phyloP scores from a whole-genome alignment of 2,329 filamentous ascomycete genomes.

The Fusarium graminum region DNA sequence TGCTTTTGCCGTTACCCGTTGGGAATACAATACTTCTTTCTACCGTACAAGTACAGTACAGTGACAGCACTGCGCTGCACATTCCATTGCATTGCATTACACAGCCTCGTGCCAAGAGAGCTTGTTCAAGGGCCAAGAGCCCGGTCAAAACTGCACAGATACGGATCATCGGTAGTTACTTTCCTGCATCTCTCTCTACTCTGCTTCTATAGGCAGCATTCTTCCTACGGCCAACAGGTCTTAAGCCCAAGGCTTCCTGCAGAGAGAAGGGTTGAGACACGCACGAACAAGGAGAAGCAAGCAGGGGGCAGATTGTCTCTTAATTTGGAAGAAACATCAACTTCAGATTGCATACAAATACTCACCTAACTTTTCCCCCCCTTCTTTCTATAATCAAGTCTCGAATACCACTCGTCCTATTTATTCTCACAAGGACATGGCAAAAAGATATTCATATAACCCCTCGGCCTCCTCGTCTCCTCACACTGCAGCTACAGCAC shows the following conservation, averaged over 20 bases:
- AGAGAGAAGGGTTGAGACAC: background rate
- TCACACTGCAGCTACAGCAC: slow-evolving; percentile 3
- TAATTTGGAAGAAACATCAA: background rate
- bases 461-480: slow-evolving; percentile 16
- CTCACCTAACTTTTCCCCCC: background rate
- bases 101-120: slow-evolving; percentile 31
- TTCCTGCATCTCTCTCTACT: background rate
- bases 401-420: background rate
- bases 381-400: background rate
- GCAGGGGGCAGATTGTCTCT: background rate
- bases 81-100: slow-evolving; percentile 22
- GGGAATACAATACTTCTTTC: background rate
- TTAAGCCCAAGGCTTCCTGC: background rate
- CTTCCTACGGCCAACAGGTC: background rate
- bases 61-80: background rate
- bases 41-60: slow-evolving; percentile 8
- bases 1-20: background rate
- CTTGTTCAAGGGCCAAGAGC: slow-evolving; percentile 26
- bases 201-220: background rate
- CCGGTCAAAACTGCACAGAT: background rate
- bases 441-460: slow-evolving; percentile 4
- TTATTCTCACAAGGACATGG: slow-evolving; percentile 9
- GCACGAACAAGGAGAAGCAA: background rate
- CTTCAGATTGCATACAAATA: background rate
- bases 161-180: slow-evolving; percentile 18